A percentile compares a stretch with the other conserved stretches of the same genome.
These are phyloP conservation scores for Metschnikowia baotianmanensis DNA, from an alignment of 805 yeast species.

Conservation along the genomic window DNA sequence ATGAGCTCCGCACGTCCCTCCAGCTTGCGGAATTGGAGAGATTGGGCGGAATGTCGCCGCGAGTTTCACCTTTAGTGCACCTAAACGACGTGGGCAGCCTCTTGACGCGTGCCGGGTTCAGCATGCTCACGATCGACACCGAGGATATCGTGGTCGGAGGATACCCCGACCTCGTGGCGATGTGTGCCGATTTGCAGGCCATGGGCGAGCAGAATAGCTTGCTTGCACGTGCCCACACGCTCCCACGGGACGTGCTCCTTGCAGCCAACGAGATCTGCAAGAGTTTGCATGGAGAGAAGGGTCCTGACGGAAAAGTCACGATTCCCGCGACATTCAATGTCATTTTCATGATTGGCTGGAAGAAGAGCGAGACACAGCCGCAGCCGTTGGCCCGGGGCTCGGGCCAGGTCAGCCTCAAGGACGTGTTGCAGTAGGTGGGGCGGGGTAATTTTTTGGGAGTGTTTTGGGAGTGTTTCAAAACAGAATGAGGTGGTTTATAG, in stretches of 20 bases:
- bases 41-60: conserved; percentile 73
- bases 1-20: conserved; percentile 73
- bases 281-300: conserved; percentile 65
- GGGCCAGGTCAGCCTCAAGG: conserved; percentile 67
- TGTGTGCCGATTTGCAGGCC: conserved; percentile 67
- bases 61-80: conserved; percentile 78
- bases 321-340: conserved; percentile 81
- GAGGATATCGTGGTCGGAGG: conserved; percentile 76
- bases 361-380: conserved; percentile 65
- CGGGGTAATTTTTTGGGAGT: background rate
- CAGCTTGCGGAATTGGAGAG: conserved; percentile 84
- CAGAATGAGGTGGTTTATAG: too few relatives aligned
- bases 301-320: conserved; percentile 40
- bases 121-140: conserved; percentile 76
- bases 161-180: conserved; percentile 66
- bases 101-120: conserved; percentile 73
- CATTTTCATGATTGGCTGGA: conserved; percentile 88
- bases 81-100: conserved; percentile 73
- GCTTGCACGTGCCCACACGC: conserved; percentile 40
- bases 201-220: conserved; percentile 87
- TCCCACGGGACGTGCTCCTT: conserved; percentile 59
- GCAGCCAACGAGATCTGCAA: conserved; percentile 76
- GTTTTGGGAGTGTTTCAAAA: too few relatives aligned
- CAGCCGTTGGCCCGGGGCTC: conserved; percentile 72
- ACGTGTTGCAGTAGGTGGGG: conserved; percentile 38